These are phyloP conservation scores for Dalechampia spathulata DNA, from an alignment of 441 rosid genomes.

Conservation along the genomic window DNA sequence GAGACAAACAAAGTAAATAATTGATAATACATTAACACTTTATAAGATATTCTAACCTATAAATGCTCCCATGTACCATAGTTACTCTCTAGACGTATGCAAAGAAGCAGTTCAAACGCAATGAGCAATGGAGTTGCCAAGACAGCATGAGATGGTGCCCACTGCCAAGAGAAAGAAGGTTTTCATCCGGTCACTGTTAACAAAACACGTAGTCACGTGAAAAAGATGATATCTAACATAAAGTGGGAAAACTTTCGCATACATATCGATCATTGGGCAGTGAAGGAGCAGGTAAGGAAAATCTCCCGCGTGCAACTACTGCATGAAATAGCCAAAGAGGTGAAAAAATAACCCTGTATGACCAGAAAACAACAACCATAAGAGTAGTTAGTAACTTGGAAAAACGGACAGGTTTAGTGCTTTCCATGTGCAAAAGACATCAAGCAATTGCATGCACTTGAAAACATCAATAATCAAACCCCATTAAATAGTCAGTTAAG, in stretches of 20 bases:
- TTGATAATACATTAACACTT: background rate
- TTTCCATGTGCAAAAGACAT: background rate
- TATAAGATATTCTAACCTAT: background rate
- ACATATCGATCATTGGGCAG: constrained; percentile 84
- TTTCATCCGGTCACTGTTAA: constrained; percentile 1
- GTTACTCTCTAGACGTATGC: constrained; percentile 68
- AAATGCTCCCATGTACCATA: constrained; percentile 41
- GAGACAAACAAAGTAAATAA: constrained; percentile 13
- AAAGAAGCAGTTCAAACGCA: constrained; percentile 90
- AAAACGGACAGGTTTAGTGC: too few species aligned
- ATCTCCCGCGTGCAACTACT: constrained; percentile 80
- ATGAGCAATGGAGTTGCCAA: constrained; percentile 83
- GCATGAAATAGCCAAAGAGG: constrained; percentile 89
- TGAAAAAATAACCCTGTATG: constrained; percentile 60
- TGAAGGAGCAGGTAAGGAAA: constrained; percentile 92
- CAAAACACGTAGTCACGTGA: background rate
- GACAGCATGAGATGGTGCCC: constrained; percentile 96
- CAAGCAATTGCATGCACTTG: background rate
- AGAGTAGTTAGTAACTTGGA: background rate
- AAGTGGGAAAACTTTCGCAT: constrained; percentile 17
- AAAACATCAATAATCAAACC: too few species aligned
- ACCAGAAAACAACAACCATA: constrained; percentile 8
- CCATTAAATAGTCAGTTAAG: background rate
- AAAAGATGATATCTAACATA: background rate
- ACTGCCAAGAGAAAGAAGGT: constrained; percentile 51